Percentiles rank a stretch among this genome's conserved stretches.
Evolutionary conservation across 306 rosid species (phyloP).

Genomic region (Lablab purpureus): DNA sequence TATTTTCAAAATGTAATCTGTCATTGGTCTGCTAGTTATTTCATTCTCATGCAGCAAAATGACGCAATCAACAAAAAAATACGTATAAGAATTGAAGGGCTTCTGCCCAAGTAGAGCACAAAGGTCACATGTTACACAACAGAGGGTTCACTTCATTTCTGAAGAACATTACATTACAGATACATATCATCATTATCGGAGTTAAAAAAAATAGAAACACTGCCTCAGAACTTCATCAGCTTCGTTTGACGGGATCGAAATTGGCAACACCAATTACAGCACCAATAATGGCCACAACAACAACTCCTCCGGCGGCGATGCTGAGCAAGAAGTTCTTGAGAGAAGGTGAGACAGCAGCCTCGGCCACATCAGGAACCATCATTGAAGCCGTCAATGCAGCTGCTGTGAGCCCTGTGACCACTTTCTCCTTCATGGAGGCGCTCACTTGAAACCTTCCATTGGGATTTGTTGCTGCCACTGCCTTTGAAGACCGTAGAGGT

Average conservation of each 20-base stretch:
- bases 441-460: slow-evolving; percentile 61
- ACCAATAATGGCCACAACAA: slow-evolving; percentile 65
- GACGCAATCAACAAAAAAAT: slow-evolving; percentile 7
- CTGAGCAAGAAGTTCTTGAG: slow-evolving; percentile 97
- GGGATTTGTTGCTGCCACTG: slow-evolving; percentile 46
- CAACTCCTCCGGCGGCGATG: slow-evolving; percentile 88
- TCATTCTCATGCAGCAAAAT: slow-evolving; percentile 28
- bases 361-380: slow-evolving; percentile 90
- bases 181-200: slow-evolving; percentile 38
- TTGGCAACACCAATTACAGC: slow-evolving; percentile 86
- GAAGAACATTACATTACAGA: slow-evolving; percentile 44
- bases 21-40: slow-evolving; percentile 29
- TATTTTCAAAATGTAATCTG: slow-evolving; percentile 5
- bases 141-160: slow-evolving; percentile 47
- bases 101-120: slow-evolving; percentile 38
- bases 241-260: slow-evolving; percentile 92
- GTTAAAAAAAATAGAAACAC: background rate
- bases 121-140: slow-evolving; percentile 51
- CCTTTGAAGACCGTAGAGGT: slow-evolving; percentile 56
- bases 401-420: slow-evolving; percentile 72
- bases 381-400: slow-evolving; percentile 78
- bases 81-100: slow-evolving; percentile 49
- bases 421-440: slow-evolving; percentile 93
- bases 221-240: slow-evolving; percentile 53
- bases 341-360: slow-evolving; percentile 89